Conservation (phyloP, 139 green algal species). For the Chlorella sorokiniana region DNA sequence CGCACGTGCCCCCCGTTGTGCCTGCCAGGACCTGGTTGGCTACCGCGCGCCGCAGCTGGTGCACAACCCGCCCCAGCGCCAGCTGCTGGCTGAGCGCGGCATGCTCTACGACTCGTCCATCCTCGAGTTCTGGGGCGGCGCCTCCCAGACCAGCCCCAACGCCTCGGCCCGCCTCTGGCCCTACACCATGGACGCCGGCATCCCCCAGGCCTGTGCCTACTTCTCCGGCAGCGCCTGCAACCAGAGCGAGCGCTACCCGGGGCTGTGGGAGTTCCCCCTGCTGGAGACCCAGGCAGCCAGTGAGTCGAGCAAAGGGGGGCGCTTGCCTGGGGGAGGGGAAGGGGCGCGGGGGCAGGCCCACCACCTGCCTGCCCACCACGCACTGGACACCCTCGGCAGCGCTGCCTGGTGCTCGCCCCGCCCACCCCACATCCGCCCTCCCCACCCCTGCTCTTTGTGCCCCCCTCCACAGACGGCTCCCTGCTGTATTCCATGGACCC, state of each 20-base stretch:
- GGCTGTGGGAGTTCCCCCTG: constrained; percentile 32
- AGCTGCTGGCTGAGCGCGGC: constrained; percentile 1
- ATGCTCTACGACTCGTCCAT: constrained; percentile 45
- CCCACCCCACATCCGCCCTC: neutral
- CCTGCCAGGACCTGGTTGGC: constrained; percentile 34
- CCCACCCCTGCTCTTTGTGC: neutral
- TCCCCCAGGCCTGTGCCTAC: constrained; percentile 43
- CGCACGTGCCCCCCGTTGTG: neutral
- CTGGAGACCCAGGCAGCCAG: constrained; percentile 8
- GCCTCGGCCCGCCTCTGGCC: constrained; percentile 29
- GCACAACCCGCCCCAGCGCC: constrained; percentile 31
- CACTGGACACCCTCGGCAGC: neutral
- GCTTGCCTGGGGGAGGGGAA: neutral
- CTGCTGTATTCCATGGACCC: constrained; percentile 40
- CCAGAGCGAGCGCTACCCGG: constrained; percentile 8
- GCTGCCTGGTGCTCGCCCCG: neutral
- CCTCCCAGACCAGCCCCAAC: constrained; percentile 13
- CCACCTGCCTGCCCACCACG: neutral
- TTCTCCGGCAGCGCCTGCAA: constrained; percentile 4
- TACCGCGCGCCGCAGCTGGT: constrained; percentile 38
- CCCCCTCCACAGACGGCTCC: constrained; percentile 27
- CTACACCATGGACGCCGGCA: constrained; percentile 45
- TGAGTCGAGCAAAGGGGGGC: neutral
- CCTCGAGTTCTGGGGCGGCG: constrained; percentile 13
- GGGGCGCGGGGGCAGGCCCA: neutral